A percentile compares a stretch with the other conserved stretches of the same genome.
phyloP scores from a whole-genome alignment of 2,329 filamentous ascomycete species.

The Microdochium bolleyi region DNA sequence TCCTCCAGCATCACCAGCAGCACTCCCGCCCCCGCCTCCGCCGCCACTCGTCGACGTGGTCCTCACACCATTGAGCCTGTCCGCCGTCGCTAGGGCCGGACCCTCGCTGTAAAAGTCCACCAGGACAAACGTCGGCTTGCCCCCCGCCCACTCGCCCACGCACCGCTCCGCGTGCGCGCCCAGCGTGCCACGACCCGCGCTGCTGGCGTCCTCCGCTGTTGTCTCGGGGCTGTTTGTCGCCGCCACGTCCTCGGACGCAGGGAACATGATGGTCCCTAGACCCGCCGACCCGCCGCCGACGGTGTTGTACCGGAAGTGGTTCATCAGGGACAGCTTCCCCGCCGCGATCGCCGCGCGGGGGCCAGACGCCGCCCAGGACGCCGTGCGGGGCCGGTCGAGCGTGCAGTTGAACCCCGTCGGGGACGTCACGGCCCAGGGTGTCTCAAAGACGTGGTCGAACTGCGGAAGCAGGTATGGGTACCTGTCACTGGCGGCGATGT shows the following conservation, averaged over 20 bases:
- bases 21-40: conserved; percentile 9
- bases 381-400: conserved; percentile 57
- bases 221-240: conserved; percentile 59
- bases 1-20: not conserved
- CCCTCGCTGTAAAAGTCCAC: conserved; percentile 76
- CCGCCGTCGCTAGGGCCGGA: conserved; percentile 60
- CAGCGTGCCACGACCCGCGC: conserved; percentile 36
- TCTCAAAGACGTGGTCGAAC: conserved; percentile 66
- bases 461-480: conserved; percentile 55
- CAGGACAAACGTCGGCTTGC: conserved; percentile 62
- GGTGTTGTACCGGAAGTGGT: conserved; percentile 67
- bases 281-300: conserved; percentile 29
- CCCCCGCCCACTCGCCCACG: conserved; percentile 44
- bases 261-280: conserved; percentile 39
- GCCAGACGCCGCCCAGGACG: conserved; percentile 17
- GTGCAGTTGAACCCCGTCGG: conserved; percentile 64
- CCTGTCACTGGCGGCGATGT: conserved; percentile 29
- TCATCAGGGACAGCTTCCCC: conserved; percentile 63
- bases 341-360: conserved; percentile 43
- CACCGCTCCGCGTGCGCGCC: conserved; percentile 48
- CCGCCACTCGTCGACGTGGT: conserved; percentile 19
- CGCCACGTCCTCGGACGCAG: conserved; percentile 50
- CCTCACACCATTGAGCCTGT: conserved; percentile 54
- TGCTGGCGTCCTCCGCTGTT: conserved; percentile 19
- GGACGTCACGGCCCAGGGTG: conserved; percentile 54